Base-by-base conservation (phyloP, 306 rosid genomes). In the Cucurbita ficifolia region DNA sequence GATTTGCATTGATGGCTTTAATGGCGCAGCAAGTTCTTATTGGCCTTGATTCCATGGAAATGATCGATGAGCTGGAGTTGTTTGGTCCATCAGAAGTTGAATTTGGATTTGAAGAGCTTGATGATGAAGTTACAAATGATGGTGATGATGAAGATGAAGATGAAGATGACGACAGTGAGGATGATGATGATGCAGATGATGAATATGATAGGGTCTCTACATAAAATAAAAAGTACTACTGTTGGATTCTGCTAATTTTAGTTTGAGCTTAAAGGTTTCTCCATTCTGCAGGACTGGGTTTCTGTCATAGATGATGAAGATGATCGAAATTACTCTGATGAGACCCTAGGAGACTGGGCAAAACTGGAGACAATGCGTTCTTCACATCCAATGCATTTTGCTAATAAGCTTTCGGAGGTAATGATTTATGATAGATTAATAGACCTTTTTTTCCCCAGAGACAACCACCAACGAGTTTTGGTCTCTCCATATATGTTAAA, bases 321-420 rank as follows among this genome's bases (percentile, higher is more conserved):
- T 60, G 92, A 81, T 40, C 70, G 76, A 55, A 88, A 83, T 56
- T 87, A 88, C 52, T 79, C 79, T 4, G 97, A 90, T 61, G 88
- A 85, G 86, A 48, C 86, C 70, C 81, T 86, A 38, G 92, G 84
- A 79, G 97, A 91, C 83, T 91, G 99, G 99, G 97, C 96, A 57
- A 89, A 91, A 79, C 81, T 87, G 82, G 96, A 89, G 73, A 87
- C 91, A 0, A 87, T 89, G 99, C 86, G 87, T 76, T 86, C 86
- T 67, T 90, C 98, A 78, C 97, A 93, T 79, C 98, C 97, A 16
- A 80, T 93, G 96, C 78, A 81, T 81, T 93, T 93, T 83, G 98
- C 98, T 83, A 81, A 87, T 76, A 93, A 85, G 82, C 76, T 93
- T 76, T 80, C 96, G 0, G 96, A 90, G 98, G 98, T 93, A 86